Evolutionary conservation across 73 alveolate species (phyloP).

Genomic region (Blepharisma stoltei): DNA sequence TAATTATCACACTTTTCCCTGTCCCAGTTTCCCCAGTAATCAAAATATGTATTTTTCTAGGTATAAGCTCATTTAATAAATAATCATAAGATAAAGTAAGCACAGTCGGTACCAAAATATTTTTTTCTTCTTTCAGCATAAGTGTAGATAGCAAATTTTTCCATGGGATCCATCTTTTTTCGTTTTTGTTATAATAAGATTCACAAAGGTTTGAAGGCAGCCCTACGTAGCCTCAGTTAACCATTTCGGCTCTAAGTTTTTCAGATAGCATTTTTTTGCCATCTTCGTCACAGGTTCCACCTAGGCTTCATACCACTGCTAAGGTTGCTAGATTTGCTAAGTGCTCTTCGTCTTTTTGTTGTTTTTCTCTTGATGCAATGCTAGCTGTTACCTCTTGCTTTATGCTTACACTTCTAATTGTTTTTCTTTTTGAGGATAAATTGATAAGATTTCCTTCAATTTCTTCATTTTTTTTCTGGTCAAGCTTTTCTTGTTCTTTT

Average conservation of each 20-base stretch:
- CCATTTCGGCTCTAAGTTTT: background rate
- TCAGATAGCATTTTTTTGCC: conserved; percentile 13
- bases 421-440: background rate
- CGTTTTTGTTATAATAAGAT: conserved; percentile 12
- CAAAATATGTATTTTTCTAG: conserved; percentile 3
- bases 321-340: conserved; percentile 40
- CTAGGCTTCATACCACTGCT: conserved; percentile 76
- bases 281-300: conserved; percentile 65
- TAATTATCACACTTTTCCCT: conserved; percentile 68
- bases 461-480: background rate
- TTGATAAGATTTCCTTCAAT: background rate
- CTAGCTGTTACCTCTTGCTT: background rate
- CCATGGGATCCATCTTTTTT: conserved; percentile 14
- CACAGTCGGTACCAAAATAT: background rate
- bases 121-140: background rate
- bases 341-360: background rate
- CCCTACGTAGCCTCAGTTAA: background rate
- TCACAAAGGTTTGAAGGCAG: conserved; percentile 11
- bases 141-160: background rate
- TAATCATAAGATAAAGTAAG: background rate
- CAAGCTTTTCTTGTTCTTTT: background rate
- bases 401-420: background rate
- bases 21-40: conserved; percentile 57
- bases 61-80: background rate
- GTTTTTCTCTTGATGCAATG: conserved; percentile 22